phyloP scores from a whole-genome alignment of 192 early-diverging fungal species.

The Irineochytrium annulatum region DNA sequence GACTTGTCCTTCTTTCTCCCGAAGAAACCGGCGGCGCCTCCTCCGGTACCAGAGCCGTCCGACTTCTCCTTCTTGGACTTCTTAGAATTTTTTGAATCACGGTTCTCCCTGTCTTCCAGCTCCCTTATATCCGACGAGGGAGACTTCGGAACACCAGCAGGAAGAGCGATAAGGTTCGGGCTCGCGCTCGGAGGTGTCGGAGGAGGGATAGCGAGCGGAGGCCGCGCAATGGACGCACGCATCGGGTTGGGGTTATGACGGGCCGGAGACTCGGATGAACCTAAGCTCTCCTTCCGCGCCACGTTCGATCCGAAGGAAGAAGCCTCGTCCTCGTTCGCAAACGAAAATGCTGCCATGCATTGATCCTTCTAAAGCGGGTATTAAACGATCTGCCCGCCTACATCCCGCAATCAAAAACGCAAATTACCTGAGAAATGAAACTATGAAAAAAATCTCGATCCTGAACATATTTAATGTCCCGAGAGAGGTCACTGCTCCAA shows the following conservation, averaged over 20 bases:
- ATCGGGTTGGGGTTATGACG: background rate
- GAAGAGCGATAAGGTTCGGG: conserved; percentile 3
- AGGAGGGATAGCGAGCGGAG: conserved; percentile 7
- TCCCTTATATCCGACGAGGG: background rate
- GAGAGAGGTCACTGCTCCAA: conserved; percentile 13
- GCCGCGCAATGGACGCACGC: conserved; percentile 8
- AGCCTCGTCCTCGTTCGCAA: conserved; percentile 50
- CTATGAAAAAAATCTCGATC: conserved; percentile 47
- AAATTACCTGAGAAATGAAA: conserved; percentile 37
- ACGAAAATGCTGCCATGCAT: conserved; percentile 41
- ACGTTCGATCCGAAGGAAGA: conserved; percentile 24
- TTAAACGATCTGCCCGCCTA: background rate
- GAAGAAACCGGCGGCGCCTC: conserved; percentile 13
- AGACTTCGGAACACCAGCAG: background rate
- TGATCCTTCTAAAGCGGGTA: conserved; percentile 5
- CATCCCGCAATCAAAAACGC: background rate
- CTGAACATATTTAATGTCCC: conserved; percentile 35
- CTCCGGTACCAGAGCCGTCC: background rate
- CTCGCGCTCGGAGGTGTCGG: background rate
- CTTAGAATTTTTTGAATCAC: conserved; percentile 4
- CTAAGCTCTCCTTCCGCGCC: conserved; percentile 2
- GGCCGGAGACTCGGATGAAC: background rate
- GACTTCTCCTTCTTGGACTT: conserved; percentile 13
- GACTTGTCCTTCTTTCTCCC: conserved; percentile 13
- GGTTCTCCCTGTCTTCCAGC: conserved; percentile 3